Evolutionary conservation across 805 yeast species (phyloP).

Genomic region (Candida gorgasii): DNA sequence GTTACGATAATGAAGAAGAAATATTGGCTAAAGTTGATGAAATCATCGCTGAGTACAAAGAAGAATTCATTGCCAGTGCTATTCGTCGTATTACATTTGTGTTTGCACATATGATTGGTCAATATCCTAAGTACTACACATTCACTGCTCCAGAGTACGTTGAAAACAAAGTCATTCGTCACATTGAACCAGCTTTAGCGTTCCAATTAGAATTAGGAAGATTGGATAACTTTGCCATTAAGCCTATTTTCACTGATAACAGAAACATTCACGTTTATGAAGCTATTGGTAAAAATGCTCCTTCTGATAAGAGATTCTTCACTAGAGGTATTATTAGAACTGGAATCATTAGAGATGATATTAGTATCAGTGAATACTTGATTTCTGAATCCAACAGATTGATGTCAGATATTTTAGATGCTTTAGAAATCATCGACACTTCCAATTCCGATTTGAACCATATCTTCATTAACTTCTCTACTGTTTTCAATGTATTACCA

Average conservation of each 20-base stretch:
- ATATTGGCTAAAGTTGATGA: slow-evolving; percentile 63
- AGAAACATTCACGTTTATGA: slow-evolving; percentile 97
- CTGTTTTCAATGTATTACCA: slow-evolving; percentile 91
- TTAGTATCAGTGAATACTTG: slow-evolving; percentile 88
- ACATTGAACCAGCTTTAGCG: slow-evolving; percentile 97
- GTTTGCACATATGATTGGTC: slow-evolving; percentile 77
- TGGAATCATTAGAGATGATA: slow-evolving; percentile 90
- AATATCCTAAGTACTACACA: slow-evolving; percentile 94
- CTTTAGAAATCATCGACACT: slow-evolving; percentile 90
- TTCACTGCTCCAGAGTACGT: slow-evolving; percentile 83
- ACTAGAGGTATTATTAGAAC: slow-evolving; percentile 97
- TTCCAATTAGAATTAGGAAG: slow-evolving; percentile 95
- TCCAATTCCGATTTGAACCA: slow-evolving; percentile 95
- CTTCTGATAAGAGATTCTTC: slow-evolving; percentile 92
- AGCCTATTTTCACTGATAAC: slow-evolving; percentile 93
- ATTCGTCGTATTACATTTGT: slow-evolving; percentile 94
- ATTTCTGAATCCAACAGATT: slow-evolving; percentile 95
- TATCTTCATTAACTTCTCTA: slow-evolving; percentile 94
- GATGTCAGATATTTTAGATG: slow-evolving; percentile 94
- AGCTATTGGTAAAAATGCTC: slow-evolving; percentile 91
- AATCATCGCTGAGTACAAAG: slow-evolving; percentile 64
- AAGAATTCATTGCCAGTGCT: slow-evolving; percentile 67
- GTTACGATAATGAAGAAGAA: slow-evolving; percentile 69
- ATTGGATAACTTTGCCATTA: slow-evolving; percentile 90
- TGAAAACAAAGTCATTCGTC: slow-evolving; percentile 94